phyloP scores from a whole-genome alignment of 805 yeast species.

The Teunomyces kruisii region DNA sequence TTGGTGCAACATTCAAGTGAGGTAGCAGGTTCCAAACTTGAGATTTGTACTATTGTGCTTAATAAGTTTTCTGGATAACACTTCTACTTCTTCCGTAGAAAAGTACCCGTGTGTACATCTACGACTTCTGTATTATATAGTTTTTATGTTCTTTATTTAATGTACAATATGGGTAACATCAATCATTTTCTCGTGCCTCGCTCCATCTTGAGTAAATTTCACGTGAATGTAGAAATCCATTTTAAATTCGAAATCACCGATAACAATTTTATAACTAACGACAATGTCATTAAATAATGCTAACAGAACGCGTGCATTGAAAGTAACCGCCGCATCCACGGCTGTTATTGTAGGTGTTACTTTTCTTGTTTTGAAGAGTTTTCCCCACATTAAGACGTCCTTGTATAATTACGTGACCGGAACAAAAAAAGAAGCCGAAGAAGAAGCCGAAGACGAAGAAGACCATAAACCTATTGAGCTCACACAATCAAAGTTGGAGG shows the following conservation, averaged over 20 bases:
- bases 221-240: background rate
- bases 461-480: constrained; percentile 26
- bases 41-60: background rate
- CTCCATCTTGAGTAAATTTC: background rate
- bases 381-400: constrained; percentile 46
- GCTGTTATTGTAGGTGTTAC: constrained; percentile 45
- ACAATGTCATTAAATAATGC: background rate
- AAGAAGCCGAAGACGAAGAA: constrained; percentile 11
- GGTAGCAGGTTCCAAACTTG: background rate
- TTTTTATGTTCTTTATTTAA: constrained; percentile 4
- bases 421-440: constrained; percentile 12
- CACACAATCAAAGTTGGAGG: background rate
- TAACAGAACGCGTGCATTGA: constrained; percentile 7
- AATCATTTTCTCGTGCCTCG: background rate
- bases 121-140: constrained; percentile 4
- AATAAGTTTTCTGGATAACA: constrained; percentile 2
- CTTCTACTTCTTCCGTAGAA: constrained; percentile 3
- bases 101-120: constrained; percentile 2
- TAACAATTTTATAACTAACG: background rate
- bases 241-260: background rate
- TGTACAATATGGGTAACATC: constrained; percentile 3
- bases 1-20: background rate
- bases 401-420: constrained; percentile 22
- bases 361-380: constrained; percentile 43
- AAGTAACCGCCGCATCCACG: constrained; percentile 33